A percentile compares a stretch with the other conserved stretches of the same genome.
These are phyloP conservation scores for Golovinomyces cichoracearum DNA, from an alignment of 2,329 filamentous ascomycete genomes.

Conservation along the genomic window DNA sequence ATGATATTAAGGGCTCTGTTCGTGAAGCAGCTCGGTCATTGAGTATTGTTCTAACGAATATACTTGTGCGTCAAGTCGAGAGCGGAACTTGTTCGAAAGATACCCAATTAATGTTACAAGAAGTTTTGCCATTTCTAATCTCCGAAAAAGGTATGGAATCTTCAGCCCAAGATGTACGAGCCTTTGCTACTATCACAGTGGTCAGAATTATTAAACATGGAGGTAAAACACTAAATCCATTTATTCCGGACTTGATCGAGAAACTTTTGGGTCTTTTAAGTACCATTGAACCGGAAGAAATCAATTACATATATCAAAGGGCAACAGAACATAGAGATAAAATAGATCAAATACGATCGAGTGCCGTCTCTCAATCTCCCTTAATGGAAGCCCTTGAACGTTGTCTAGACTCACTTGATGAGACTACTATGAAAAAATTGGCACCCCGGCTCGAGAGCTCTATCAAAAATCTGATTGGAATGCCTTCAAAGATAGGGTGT, in stretches of 20 bases:
- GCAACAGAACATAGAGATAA: constrained; percentile 65
- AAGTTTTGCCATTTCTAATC: constrained; percentile 72
- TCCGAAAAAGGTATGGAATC: constrained; percentile 77
- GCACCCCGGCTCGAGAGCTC: constrained; percentile 47
- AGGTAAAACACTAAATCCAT: constrained; percentile 50
- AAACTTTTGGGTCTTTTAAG: constrained; percentile 61
- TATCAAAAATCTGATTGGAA: constrained; percentile 65
- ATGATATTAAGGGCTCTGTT: constrained; percentile 87
- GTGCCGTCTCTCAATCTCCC: constrained; percentile 59
- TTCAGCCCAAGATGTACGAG: constrained; percentile 61
- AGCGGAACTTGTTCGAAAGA: constrained; percentile 44
- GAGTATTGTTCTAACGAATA: constrained; percentile 61
- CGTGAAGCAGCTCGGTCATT: constrained; percentile 55
- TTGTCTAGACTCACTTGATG: constrained; percentile 62
- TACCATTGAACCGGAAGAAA: constrained; percentile 62
- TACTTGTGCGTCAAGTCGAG: constrained; percentile 63
- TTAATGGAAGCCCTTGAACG: constrained; percentile 82
- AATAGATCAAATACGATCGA: constrained; percentile 66
- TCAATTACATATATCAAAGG: constrained; percentile 84
- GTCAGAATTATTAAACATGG: constrained; percentile 77
- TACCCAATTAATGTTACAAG: constrained; percentile 53
- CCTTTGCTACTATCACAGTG: constrained; percentile 59
- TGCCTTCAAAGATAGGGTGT: constrained; percentile 84
- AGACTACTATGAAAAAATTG: constrained; percentile 47
- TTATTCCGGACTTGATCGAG: constrained; percentile 57